These are phyloP conservation scores for Chytriomyces sp. DNA, from an alignment of 192 early-diverging fungal species.

Conservation along the genomic window DNA sequence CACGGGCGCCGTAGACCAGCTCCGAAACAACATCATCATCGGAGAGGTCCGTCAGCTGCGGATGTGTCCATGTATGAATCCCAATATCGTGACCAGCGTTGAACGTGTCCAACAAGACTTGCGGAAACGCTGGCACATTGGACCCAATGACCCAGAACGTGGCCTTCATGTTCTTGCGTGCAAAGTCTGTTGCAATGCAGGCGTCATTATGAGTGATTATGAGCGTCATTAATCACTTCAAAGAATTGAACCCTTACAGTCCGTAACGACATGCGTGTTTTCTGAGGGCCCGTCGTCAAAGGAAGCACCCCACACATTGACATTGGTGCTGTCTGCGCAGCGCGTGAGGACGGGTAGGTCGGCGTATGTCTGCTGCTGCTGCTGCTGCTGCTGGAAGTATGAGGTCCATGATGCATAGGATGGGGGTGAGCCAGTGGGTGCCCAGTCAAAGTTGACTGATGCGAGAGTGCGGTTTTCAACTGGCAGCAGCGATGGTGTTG, in stretches of 20 bases:
- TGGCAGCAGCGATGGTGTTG: too few relatives aligned
- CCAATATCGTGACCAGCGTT: conserved; percentile 64
- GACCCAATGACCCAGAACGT: conserved; percentile 25
- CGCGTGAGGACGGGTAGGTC: too few relatives aligned
- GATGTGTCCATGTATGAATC: conserved; percentile 67
- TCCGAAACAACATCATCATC: conserved; percentile 64
- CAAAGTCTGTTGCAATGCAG: conserved; percentile 2
- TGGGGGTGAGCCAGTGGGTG: too few relatives aligned
- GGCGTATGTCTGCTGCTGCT: too few relatives aligned
- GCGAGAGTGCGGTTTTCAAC: too few relatives aligned
- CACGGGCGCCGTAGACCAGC: conserved; percentile 56
- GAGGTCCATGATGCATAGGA: too few relatives aligned
- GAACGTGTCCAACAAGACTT: conserved; percentile 32
- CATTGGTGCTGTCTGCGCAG: too few relatives aligned
- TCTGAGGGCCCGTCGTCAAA: conserved; percentile 7
- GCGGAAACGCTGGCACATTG: neutral
- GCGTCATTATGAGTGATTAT: too few relatives aligned
- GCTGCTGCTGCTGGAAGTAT: too few relatives aligned
- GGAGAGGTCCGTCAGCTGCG: conserved; percentile 51
- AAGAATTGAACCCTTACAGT: neutral
- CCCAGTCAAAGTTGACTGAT: too few relatives aligned
- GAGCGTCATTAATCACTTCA: too few relatives aligned
- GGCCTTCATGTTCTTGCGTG: neutral
- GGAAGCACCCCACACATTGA: conserved; percentile 23
- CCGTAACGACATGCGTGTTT: neutral